Conservation (phyloP, 2,329 filamentous ascomycete species). For the Alternaria ethzedia region DNA sequence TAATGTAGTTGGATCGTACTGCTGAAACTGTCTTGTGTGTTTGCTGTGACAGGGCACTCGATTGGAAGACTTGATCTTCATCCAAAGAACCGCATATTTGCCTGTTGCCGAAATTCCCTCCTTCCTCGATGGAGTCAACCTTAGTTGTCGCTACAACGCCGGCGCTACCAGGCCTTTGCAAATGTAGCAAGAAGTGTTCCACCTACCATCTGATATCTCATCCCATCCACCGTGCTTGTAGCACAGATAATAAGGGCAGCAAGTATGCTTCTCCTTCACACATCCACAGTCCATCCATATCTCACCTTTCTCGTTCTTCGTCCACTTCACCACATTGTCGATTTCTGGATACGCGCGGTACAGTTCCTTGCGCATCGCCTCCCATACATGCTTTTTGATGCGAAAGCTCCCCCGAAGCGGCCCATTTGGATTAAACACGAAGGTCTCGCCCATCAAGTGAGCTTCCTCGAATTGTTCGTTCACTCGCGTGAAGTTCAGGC, state of each 20-base stretch:
- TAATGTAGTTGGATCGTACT: background rate
- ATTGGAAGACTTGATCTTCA: background rate
- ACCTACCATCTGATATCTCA: background rate
- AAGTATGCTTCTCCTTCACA: background rate
- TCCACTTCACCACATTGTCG: background rate
- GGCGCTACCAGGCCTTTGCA: background rate
- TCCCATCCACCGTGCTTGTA: background rate
- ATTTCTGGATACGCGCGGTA: background rate
- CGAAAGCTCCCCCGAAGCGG: background rate
- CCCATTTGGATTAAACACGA: background rate
- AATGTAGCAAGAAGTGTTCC: background rate
- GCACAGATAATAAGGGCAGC: background rate
- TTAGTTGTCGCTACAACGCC: background rate
- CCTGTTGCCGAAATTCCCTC: background rate
- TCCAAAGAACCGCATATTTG: background rate
- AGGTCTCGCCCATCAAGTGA: background rate
- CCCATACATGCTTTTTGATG: background rate
- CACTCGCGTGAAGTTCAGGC: background rate
- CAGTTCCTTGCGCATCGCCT: background rate
- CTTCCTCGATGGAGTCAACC: background rate
- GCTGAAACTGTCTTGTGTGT: fast-evolving
- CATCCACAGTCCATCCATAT: background rate
- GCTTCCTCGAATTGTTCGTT: background rate
- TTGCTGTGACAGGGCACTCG: background rate
- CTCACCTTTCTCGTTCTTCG: background rate